Base-by-base conservation (phyloP, 805 yeast species). In the Barnettozyma sp. region DNA sequence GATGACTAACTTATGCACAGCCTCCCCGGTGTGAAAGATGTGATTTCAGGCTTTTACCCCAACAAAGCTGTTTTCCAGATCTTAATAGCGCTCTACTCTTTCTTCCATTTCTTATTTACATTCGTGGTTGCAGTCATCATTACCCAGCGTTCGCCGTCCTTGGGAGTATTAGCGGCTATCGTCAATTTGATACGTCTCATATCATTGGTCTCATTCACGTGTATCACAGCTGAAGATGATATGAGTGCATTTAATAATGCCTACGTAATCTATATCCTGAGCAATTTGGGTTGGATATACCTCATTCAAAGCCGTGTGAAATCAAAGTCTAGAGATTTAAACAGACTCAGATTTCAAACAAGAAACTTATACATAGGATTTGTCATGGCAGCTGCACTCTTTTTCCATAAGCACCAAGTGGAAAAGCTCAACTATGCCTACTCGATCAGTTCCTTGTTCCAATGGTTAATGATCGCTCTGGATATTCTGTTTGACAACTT, bases 391-490 rank as follows among this genome's bases (percentile, higher is more conserved):
- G 29, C 36, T 15, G 13, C 36, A 1, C 16, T 35, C 7, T 34
- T 40, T 25, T 46, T 40, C 17, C 45, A 43, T 22, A 41, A 35
- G 14, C 50, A 46, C 25, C 50, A 46, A 22, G 41, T 45, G 16
- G 43, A 43, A 13, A 32, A 41, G 7, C 19, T 20, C 4, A 22
- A 23, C 4, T 43, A 30, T 26, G 42, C 43, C 3, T 46, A 45
- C 26, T 43, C 49, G 1, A 12, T 41, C 8, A 45, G 50, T 16
- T 30, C 49, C 2, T 20, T 46, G 3, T 43, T 39, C 16, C 50
- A 46, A 17, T 46, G 50, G 50, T 2, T 22, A 0, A 15, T 40
- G 20, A 26, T 45, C 6, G 31, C 21, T 2, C 11, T 40, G 3
- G 50, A 45, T 23, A 36, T 41, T 10, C 31, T 20, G 11, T 45